phyloP scores from a whole-genome alignment of 768 basidiomycete genomes.

The Pisolithus microcarpus region DNA sequence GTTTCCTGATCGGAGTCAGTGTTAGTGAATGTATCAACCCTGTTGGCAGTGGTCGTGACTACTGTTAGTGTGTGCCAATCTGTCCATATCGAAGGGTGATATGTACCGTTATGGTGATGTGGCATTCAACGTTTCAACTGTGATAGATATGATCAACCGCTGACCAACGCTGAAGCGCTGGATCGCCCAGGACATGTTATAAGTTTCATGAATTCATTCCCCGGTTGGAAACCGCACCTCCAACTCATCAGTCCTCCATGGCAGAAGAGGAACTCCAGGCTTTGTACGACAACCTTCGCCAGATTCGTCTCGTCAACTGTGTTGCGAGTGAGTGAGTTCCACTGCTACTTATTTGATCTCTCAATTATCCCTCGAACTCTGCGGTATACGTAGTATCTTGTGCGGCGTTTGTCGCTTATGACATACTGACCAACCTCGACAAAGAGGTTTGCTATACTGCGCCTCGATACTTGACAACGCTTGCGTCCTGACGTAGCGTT shows the following conservation, averaged over 20 bases:
- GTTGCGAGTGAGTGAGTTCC: neutral
- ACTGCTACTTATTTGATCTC: neutral
- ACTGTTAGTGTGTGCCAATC: too few relatives aligned
- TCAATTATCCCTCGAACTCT: neutral
- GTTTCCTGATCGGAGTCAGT: too few relatives aligned
- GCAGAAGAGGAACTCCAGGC: neutral
- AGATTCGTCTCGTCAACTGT: neutral
- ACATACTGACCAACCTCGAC: slow-evolving; percentile 15
- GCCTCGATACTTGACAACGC: neutral
- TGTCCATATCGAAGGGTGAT: too few relatives aligned
- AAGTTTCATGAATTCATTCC: too few relatives aligned
- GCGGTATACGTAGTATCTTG: neutral
- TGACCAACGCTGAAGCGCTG: too few relatives aligned
- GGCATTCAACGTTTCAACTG: too few relatives aligned
- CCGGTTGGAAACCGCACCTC: neutral
- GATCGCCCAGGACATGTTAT: too few relatives aligned
- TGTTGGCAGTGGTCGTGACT: too few relatives aligned
- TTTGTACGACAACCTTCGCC: neutral
- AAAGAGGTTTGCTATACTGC: slow-evolving; percentile 7
- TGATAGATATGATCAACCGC: too few relatives aligned
- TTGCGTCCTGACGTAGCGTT: neutral
- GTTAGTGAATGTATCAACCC: too few relatives aligned
- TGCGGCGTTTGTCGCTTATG: neutral
- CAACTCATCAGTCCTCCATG: neutral
- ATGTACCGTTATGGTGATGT: too few relatives aligned